A percentile compares a stretch with the other conserved stretches of the same genome.
Conservation (phyloP, 1,139 yeast genomes). For the Hansenula lynferdii region DNA sequence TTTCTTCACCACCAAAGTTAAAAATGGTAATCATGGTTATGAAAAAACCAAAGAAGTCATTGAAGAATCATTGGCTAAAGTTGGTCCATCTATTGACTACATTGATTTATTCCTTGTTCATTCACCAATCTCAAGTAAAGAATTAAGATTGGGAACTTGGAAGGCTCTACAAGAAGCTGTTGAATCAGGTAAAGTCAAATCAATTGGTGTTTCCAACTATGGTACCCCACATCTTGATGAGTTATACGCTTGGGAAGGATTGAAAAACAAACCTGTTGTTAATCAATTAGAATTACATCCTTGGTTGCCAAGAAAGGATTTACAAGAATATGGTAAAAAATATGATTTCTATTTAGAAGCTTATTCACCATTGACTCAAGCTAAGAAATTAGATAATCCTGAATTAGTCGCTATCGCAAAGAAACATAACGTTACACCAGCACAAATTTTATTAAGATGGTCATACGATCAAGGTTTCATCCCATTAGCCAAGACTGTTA, state of each 20-base stretch:
- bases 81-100: conserved; percentile 33
- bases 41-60: conserved; percentile 49
- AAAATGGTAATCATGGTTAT: conserved; percentile 39
- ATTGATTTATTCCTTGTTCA: conserved; percentile 38
- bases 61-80: conserved; percentile 40
- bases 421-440: conserved; percentile 31
- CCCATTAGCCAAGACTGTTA: conserved; percentile 65
- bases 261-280: conserved; percentile 36
- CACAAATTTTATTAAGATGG: conserved; percentile 40
- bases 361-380: conserved; percentile 48
- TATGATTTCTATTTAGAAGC: conserved; percentile 42
- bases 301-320: conserved; percentile 33
- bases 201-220: conserved; percentile 37
- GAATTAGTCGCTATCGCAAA: conserved; percentile 33
- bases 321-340: conserved; percentile 35
- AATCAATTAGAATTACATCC: conserved; percentile 49
- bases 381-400: conserved; percentile 40
- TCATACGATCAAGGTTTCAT: conserved; percentile 41
- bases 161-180: conserved; percentile 36
- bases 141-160: conserved; percentile 35
- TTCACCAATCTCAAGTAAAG: conserved; percentile 30
- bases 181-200: conserved; percentile 24
- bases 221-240: conserved; percentile 33
- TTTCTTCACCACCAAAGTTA: conserved; percentile 34
- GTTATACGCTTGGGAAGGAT: conserved; percentile 28